Percentiles rank a stretch among this genome's conserved stretches.
These are phyloP conservation scores for Ceriops decandra DNA, from an alignment of 345 rosid genomes.

Conservation along the genomic window DNA sequence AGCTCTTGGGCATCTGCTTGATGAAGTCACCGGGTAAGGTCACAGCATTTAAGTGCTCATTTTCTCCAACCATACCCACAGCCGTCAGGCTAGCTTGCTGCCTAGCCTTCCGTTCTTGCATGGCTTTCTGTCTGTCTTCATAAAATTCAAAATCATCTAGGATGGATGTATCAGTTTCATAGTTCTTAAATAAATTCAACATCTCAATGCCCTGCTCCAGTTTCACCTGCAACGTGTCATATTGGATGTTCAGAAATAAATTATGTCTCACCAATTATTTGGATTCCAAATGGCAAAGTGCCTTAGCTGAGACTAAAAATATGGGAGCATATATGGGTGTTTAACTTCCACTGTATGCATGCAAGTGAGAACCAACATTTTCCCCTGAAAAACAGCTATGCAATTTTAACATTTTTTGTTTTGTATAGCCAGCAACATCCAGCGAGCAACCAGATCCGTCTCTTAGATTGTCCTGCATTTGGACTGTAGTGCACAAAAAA, in stretches of 20 bases:
- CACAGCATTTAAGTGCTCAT: conserved; percentile 43
- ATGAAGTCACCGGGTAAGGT: conserved; percentile 46
- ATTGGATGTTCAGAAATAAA: conserved; percentile 7
- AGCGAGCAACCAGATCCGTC: too few relatives aligned
- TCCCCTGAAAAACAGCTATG: too few relatives aligned
- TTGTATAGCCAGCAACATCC: too few relatives aligned
- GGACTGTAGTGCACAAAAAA: too few relatives aligned
- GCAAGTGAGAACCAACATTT: too few relatives aligned
- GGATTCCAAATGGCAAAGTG: too few relatives aligned
- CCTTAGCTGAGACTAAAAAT: too few relatives aligned
- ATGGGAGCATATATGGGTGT: too few relatives aligned
- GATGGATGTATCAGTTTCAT: conserved; percentile 68
- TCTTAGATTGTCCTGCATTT: too few relatives aligned
- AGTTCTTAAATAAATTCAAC: conserved; percentile 65
- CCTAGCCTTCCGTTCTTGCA: conserved; percentile 74
- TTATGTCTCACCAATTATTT: not conserved
- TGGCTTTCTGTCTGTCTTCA: conserved; percentile 76
- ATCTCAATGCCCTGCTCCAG: conserved; percentile 78
- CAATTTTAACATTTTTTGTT: too few relatives aligned
- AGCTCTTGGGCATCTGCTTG: conserved; percentile 80
- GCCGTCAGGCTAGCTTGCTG: conserved; percentile 54
- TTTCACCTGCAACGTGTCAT: conserved; percentile 56
- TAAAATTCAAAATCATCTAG: conserved; percentile 85
- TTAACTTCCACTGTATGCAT: too few relatives aligned
- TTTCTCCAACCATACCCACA: conserved; percentile 48